Percentiles rank a stretch among this genome's conserved stretches.
phyloP scores from a whole-genome alignment of 768 basidiomycete genomes.

The Suillus weaverae region DNA sequence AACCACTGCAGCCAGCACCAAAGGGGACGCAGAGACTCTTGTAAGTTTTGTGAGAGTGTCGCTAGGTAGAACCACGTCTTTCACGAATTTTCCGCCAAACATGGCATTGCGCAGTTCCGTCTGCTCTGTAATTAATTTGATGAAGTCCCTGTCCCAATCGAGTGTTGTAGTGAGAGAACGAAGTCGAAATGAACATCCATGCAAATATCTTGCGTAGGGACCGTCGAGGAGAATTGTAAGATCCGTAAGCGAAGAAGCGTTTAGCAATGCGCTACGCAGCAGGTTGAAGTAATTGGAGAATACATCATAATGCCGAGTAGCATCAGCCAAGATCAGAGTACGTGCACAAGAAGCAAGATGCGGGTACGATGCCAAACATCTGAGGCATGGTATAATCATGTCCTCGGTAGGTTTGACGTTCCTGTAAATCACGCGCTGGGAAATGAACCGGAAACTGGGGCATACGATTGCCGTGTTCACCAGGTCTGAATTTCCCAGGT shows the following conservation, averaged over 20 bases:
- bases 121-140: slow-evolving; percentile 24
- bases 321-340: slow-evolving; percentile 8
- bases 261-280: slow-evolving; percentile 21
- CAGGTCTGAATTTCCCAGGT: slow-evolving; percentile 7
- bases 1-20: slow-evolving; percentile 25
- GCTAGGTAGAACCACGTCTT: slow-evolving; percentile 11
- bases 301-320: slow-evolving; percentile 4
- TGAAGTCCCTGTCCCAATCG: slow-evolving; percentile 22
- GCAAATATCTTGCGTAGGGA: slow-evolving; percentile 18
- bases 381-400: slow-evolving; percentile 14
- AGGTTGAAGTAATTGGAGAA: slow-evolving; percentile 11
- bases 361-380: slow-evolving; percentile 11
- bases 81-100: slow-evolving; percentile 23
- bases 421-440: slow-evolving; percentile 12
- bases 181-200: slow-evolving; percentile 25
- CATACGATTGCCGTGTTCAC: slow-evolving; percentile 3
- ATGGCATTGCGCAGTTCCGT: slow-evolving; percentile 17
- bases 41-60: slow-evolving; percentile 21
- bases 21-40: slow-evolving; percentile 26
- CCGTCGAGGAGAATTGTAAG: slow-evolving; percentile 27
- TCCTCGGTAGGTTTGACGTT: slow-evolving; percentile 6
- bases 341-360: slow-evolving; percentile 14
- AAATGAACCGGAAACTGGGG: slow-evolving; percentile 8
- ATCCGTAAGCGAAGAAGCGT: slow-evolving; percentile 23
- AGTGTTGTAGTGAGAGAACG: slow-evolving; percentile 26